A percentile compares a stretch with the other conserved stretches of the same genome.
Conservation (phyloP, 352 stramenopile species). For the Phytophthora capsici region DNA sequence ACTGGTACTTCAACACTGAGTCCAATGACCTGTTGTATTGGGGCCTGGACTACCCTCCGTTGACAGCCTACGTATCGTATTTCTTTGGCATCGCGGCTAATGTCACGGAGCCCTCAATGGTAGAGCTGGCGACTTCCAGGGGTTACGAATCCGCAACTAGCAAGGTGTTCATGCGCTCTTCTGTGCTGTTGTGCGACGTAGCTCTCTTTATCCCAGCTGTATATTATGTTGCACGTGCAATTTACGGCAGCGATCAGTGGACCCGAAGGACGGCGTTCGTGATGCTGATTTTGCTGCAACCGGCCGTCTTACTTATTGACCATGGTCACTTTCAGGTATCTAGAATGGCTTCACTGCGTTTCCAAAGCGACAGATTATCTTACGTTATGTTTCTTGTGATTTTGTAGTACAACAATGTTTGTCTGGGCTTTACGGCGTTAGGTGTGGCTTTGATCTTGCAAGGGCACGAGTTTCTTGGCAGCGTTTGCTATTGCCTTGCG, state of each 20-base stretch:
- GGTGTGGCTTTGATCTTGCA: slow-evolving; percentile 72
- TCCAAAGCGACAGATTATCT: not conserved
- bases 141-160: slow-evolving; percentile 88
- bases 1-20: slow-evolving; percentile 96
- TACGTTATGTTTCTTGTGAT: not conserved
- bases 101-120: slow-evolving; percentile 83
- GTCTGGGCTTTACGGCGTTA: slow-evolving; percentile 91
- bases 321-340: slow-evolving; percentile 98
- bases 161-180: slow-evolving; percentile 93
- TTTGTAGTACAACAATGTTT: slow-evolving; percentile 96
- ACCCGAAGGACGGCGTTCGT: slow-evolving; percentile 67
- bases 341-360: not conserved
- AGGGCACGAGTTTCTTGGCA: slow-evolving; percentile 83
- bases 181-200: slow-evolving; percentile 94
- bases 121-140: slow-evolving; percentile 77
- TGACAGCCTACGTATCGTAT: slow-evolving; percentile 93
- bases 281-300: slow-evolving; percentile 83
- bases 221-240: slow-evolving; percentile 45
- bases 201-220: slow-evolving; percentile 89
- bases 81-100: slow-evolving; percentile 80
- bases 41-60: slow-evolving; percentile 98
- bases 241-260: slow-evolving; percentile 64
- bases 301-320: slow-evolving; percentile 95
- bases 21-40: slow-evolving; percentile 96
- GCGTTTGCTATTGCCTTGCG: slow-evolving; percentile 91